Base-by-base conservation (phyloP, 2,329 filamentous ascomycete genomes). In the Trichoderma guizhouense region DNA sequence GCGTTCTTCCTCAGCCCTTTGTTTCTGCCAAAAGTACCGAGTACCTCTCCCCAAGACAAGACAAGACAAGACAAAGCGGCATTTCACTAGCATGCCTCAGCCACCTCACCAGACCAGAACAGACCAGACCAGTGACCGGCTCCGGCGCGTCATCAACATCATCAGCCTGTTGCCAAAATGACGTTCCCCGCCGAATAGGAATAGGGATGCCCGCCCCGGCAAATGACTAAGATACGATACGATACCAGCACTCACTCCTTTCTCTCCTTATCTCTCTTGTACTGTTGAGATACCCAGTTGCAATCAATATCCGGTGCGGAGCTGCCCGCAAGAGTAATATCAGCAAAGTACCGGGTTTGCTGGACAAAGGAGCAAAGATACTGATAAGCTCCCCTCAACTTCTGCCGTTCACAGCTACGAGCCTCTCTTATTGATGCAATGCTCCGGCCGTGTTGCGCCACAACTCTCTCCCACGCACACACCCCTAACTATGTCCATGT, bases 81-180 rank as follows among this genome's bases (percentile, higher is more conserved):
- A 39, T 39, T 11, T 12, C 43, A 39, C 26, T 71, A 65, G 62
- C 53, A 58, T 43, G 36, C 60, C 64, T 68, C 60, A 68, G 70
- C 60, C 57, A 68, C 63, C 70, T 71, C 69, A 71, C 57, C 61
- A 65, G 69, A 71, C 69, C 69, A 66, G 39, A 26, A 53, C 64
- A 72, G 57, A 26, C 62, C 64, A 72, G 57, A 51, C 51, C 55
- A 64, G 55, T 72, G 61, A 71, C 69, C 61, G 61, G 69, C 47
- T 64, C 71, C 65, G 57, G 64, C 71, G 71, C 71, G 71, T 72
- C 71, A 72, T 72, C 71, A 57, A 51, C 69, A 68, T 70, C 69
- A 71, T 30, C 61, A 60, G 69, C 61, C 43, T 62, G 39, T 15
- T 71, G 69, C 61, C 61, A 60, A 71, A 71, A 71, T 71, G 69